These are phyloP conservation scores for Cynara cardunculus DNA, from an alignment of 129 eudicot genomes.

Conservation along the genomic window DNA sequence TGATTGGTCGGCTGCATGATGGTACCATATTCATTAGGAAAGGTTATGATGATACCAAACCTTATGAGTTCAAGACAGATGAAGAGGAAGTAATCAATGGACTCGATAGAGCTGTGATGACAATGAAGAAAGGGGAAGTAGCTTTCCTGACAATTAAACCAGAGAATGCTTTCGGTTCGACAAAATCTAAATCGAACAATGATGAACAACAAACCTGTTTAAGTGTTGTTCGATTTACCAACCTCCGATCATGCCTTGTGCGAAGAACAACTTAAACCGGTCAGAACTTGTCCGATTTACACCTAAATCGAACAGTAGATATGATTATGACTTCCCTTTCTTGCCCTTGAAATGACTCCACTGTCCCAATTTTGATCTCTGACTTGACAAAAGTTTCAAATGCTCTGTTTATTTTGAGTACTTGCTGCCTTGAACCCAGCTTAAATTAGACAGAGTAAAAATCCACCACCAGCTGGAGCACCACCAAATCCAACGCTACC, in stretches of 20 bases:
- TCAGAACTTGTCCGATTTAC: too few relatives aligned
- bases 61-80: conserved; percentile 77
- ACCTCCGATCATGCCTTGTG: too few relatives aligned
- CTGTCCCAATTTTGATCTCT: conserved; percentile 73
- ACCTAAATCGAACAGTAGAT: conserved; percentile 87
- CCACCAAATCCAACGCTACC: too few relatives aligned
- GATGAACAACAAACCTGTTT: too few relatives aligned
- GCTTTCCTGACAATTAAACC: conserved; percentile 67
- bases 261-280: too few relatives aligned
- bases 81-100: conserved; percentile 97
- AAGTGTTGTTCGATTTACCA: too few relatives aligned
- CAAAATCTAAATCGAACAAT: conserved; percentile 59
- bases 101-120: conserved; percentile 62
- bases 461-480: too few relatives aligned
- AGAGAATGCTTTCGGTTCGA: conserved; percentile 76
- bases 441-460: too few relatives aligned
- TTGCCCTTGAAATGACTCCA: conserved; percentile 91
- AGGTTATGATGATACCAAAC: conserved; percentile 61
- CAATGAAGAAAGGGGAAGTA: conserved; percentile 95
- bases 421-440: conserved; percentile 93
- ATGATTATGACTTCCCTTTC: conserved; percentile 70
- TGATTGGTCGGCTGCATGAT: conserved; percentile 77
- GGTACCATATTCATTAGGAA: conserved; percentile 69
- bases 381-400: conserved; percentile 51
- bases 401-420: conserved; percentile 54